A percentile compares a stretch with the other conserved stretches of the same genome.
Evolutionary conservation across 139 green algal species (phyloP).

Genomic region (Zygnema circumcarinatum): DNA sequence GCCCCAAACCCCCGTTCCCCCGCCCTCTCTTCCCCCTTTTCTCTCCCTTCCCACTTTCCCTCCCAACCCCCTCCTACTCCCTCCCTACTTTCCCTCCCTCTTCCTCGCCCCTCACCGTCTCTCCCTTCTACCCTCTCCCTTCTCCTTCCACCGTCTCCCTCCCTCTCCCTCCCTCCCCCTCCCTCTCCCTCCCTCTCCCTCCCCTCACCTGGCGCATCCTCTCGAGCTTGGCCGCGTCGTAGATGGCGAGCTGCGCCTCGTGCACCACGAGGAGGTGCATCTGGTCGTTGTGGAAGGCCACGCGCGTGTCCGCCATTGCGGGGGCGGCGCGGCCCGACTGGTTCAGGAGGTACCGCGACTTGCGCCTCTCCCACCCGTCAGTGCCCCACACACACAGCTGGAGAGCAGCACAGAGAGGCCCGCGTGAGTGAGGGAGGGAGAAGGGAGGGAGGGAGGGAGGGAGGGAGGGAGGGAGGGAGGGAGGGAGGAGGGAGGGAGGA

Average conservation of each 20-base stretch:
- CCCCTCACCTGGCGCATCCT: constrained; percentile 34
- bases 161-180: no score
- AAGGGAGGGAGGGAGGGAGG: not conserved
- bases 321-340: not conserved
- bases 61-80: no score
- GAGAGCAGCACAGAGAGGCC: no score
- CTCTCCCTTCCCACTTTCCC: no score
- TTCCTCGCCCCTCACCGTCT: no score
- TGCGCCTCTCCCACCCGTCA: constrained; percentile 51
- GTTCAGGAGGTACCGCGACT: not conserved
- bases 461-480: not conserved
- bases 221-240: constrained; percentile 51
- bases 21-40: no score
- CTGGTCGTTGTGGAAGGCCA: constrained; percentile 61
- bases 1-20: no score
- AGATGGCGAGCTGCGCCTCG: constrained; percentile 50
- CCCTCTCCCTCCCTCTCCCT: no score
- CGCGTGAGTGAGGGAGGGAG: no score
- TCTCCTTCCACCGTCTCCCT: no score
- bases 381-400: constrained; percentile 55
- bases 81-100: no score
- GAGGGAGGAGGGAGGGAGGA: not conserved
- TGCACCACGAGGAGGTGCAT: constrained; percentile 40
- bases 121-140: no score
- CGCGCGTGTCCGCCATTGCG: constrained; percentile 38